Base-by-base conservation (phyloP, 2,329 filamentous ascomycete species). In the Plenodomus biglobosus region DNA sequence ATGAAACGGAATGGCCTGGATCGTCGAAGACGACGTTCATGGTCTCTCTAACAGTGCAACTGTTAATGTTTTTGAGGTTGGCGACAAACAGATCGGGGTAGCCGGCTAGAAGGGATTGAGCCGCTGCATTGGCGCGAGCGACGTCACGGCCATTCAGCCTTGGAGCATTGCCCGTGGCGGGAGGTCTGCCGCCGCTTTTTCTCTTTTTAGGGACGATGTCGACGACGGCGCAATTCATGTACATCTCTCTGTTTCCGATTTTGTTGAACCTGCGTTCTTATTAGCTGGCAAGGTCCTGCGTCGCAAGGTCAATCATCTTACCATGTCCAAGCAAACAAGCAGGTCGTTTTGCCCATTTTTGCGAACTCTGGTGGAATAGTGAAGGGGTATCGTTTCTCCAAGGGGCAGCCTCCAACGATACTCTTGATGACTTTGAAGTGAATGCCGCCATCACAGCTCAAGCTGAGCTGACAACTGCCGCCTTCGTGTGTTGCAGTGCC, bases 151-250 rank as follows among this genome's bases (percentile, higher is more conserved):
- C 16, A 15, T 38, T 34, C 22, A 45, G 45, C 77, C 75, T 67
- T 82, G 82, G 27, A 11, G 27, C 13, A 11, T 15, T 32, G 27
- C 8, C 6, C 11, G 27, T 15, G 6, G 27, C 3, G 11, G 27
- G 27, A 8, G 27, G 27, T 32, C 27, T 6, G 7, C 11, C 3
- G 27, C 27, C 11, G 13, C 27, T 4, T 16, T 22, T 24, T 10
- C 16, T 37, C 8, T 20, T 15, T 15, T 13, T 35, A 30, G 53
- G 48, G 15, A 72, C 65, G 30, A 91, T 84, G 53, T 80, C 83
- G 59, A 92, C 80, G 42, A 81, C 78, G 7, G 88, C 88, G 65
- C 89, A 94, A 74, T 90, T 90, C 86, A 90, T 90, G 80, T 94
- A 94, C 82, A 88, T 88, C 70, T 92, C 88, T 40, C 88, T 81